Evolutionary conservation across 78 protist genomes (phyloP).

Genomic region (Dictyostelium firmibasis): DNA sequence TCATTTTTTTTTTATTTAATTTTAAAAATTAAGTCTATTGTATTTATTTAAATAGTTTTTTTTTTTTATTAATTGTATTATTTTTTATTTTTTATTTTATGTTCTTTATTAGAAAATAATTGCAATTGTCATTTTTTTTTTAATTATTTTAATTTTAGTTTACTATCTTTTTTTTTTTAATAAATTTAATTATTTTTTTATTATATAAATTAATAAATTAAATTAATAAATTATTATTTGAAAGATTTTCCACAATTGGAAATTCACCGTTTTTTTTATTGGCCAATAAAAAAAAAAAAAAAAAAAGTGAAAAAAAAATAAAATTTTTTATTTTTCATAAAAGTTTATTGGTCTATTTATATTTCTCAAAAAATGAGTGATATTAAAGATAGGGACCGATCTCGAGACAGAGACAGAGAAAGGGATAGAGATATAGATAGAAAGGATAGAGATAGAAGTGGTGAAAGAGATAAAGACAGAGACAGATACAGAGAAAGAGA

Average conservation of each 20-base stretch:
- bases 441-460: slow-evolving; percentile 2
- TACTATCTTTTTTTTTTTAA: no score
- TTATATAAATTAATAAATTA: not conserved
- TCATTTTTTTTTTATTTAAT: not conserved
- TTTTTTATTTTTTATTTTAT: not conserved
- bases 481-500: not conserved
- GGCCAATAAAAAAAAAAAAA: no score
- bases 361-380: not conserved
- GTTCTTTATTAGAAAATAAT: no score
- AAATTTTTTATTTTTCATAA: not conserved
- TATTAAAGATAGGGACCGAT: not conserved
- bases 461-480: not conserved
- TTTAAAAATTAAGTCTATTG: no score
- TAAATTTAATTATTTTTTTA: not conserved
- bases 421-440: slow-evolving; percentile 11
- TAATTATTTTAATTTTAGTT: not conserved
- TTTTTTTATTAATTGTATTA: not conserved
- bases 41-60: not conserved
- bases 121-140: not conserved
- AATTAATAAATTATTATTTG: not conserved
- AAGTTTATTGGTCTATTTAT: not conserved
- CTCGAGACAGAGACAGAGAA: not conserved
- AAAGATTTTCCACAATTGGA: not conserved
- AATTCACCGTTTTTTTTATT: no score
- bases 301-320: not conserved